These are phyloP conservation scores for Sporothrix humicola DNA, from an alignment of 2,329 filamentous ascomycete genomes.

Conservation along the genomic window DNA sequence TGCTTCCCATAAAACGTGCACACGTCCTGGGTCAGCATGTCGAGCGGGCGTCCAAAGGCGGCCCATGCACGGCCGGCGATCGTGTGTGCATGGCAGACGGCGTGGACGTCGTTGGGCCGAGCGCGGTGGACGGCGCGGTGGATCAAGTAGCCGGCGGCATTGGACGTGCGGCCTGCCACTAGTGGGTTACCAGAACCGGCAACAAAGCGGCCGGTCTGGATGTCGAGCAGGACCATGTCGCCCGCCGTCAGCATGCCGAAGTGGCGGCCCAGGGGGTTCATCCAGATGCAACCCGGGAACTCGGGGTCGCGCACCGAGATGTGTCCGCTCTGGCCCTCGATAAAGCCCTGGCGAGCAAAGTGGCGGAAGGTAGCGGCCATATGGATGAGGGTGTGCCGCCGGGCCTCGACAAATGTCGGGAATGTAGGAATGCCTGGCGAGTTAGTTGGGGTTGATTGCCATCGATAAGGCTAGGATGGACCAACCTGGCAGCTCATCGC, in stretches of 20 bases:
- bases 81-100: slow-evolving; percentile 73
- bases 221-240: slow-evolving; percentile 71
- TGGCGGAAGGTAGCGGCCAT: slow-evolving; percentile 72
- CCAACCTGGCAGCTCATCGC: slow-evolving; percentile 42
- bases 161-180: slow-evolving; percentile 52
- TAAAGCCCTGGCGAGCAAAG: slow-evolving; percentile 67
- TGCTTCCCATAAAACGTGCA: slow-evolving; percentile 68
- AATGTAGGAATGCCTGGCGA: slow-evolving; percentile 52
- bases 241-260: slow-evolving; percentile 69
- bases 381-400: slow-evolving; percentile 68
- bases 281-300: slow-evolving; percentile 63
- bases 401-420: slow-evolving; percentile 51
- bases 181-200: slow-evolving; percentile 62
- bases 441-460: not conserved
- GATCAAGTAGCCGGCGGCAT: slow-evolving; percentile 72
- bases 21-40: slow-evolving; percentile 74
- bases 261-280: slow-evolving; percentile 69
- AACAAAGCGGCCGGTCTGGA: slow-evolving; percentile 62
- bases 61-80: slow-evolving; percentile 71
- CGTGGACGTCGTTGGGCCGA: slow-evolving; percentile 63
- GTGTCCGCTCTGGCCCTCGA: slow-evolving; percentile 68
- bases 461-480: too few relatives aligned
- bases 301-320: slow-evolving; percentile 72
- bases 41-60: slow-evolving; percentile 66
- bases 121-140: slow-evolving; percentile 72